Percentiles rank a stretch among this genome's conserved stretches.
These are phyloP conservation scores for Phytomonas serpens DNA, from an alignment of 208 protist species.

Conservation along the genomic window DNA sequence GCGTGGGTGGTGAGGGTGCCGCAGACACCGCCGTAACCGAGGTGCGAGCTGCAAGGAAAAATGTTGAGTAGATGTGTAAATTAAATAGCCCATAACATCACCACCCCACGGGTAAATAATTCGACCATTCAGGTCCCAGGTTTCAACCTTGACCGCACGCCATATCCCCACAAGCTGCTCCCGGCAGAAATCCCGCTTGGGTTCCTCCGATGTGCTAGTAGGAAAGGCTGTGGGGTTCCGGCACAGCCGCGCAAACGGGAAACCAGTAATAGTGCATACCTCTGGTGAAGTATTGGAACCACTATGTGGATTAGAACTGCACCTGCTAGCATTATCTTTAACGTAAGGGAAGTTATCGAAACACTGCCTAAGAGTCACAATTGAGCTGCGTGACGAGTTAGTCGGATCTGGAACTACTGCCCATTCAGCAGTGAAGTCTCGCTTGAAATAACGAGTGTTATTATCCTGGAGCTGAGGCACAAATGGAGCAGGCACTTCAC, in stretches of 20 bases:
- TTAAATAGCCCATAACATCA: conserved; percentile 50
- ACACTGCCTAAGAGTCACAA: conserved; percentile 40
- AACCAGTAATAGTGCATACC: background rate
- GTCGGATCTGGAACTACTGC: conserved; percentile 37
- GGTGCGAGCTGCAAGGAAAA: conserved; percentile 66
- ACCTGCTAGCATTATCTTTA: background rate
- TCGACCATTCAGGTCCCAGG: conserved; percentile 44
- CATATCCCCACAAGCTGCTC: conserved; percentile 32
- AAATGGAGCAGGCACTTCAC: conserved; percentile 32
- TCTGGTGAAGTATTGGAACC: background rate
- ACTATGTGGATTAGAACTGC: background rate
- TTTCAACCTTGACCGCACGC: conserved; percentile 51
- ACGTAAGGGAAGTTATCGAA: conserved; percentile 62
- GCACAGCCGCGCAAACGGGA: background rate
- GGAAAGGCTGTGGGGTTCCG: background rate
- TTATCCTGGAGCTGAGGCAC: conserved; percentile 26
- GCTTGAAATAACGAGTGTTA: conserved; percentile 72
- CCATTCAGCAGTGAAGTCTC: conserved; percentile 74
- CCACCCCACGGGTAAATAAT: conserved; percentile 80
- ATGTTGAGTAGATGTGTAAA: conserved; percentile 34
- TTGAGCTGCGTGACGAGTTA: conserved; percentile 33
- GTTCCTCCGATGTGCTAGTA: background rate
- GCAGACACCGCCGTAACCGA: conserved; percentile 16
- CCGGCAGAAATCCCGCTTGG: background rate
- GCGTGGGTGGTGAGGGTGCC: conserved; percentile 15